Evolutionary conservation across 768 basidiomycete species (phyloP).

Genomic region (Asterophora lycoperdoides): DNA sequence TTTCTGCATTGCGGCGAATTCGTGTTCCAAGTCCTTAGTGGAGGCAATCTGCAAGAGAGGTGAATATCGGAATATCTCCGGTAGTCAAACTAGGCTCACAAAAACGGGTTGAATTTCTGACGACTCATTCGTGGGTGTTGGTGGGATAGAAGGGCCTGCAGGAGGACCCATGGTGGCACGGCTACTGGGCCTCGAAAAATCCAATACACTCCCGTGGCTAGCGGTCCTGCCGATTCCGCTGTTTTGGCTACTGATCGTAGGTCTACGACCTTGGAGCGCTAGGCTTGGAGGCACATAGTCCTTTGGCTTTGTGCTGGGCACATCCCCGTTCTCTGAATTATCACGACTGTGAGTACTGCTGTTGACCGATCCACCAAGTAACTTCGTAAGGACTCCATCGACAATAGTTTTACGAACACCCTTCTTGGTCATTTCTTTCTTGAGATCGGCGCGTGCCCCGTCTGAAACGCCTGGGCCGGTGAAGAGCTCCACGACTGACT

Average conservation of each 20-base stretch:
- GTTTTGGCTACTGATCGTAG: constrained; percentile 35
- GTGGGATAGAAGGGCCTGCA: constrained; percentile 32
- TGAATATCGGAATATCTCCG: neutral
- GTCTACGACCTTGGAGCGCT: constrained; percentile 51
- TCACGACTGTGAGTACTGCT: constrained; percentile 48
- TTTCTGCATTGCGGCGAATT: constrained; percentile 76
- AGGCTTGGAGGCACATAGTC: constrained; percentile 78
- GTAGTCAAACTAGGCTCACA: constrained; percentile 39
- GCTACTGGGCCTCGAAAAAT: constrained; percentile 54
- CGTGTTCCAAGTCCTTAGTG: constrained; percentile 75
- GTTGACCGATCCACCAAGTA: constrained; percentile 45
- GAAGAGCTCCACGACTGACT: constrained; percentile 80
- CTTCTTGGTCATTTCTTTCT: constrained; percentile 86
- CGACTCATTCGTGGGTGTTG: constrained; percentile 36
- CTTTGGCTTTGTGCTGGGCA: constrained; percentile 34
- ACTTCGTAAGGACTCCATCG: constrained; percentile 69
- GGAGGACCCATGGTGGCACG: constrained; percentile 44
- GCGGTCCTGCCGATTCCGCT: constrained; percentile 39
- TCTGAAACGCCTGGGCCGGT: constrained; percentile 79
- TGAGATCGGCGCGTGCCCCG: constrained; percentile 86
- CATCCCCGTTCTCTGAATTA: constrained; percentile 58
- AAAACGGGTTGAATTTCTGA: constrained; percentile 61
- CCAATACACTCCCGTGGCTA: constrained; percentile 48
- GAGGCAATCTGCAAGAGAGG: constrained; percentile 69
- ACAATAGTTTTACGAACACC: constrained; percentile 83